Evolutionary conservation across 75 land plant species (phyloP), one percentile per base, ranked within the genome.

Genomic region (Sequoiadendron giganteum): DNA sequence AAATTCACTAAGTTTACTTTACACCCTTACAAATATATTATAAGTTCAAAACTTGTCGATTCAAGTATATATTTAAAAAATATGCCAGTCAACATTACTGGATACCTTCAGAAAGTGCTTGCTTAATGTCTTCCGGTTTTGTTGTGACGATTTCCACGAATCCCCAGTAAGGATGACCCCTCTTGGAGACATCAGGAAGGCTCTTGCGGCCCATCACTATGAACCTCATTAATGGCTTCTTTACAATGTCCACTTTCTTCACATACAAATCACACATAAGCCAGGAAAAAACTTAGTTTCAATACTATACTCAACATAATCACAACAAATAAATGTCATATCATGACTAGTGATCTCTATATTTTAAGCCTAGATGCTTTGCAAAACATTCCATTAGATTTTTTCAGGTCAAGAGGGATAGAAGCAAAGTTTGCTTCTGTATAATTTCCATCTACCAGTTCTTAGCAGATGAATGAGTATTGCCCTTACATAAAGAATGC

Each of bases 61-160:
- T 11, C 58, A 56, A 56, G 58, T 56, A 56, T 10, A 56, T 3
- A 11, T 5, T 11, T 10, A 36, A 36, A 14, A 10, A 14, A 79
- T 79, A 25, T 40, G 9, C 1, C 2, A 43, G 40, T 54, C 28
- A 42, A 79, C 30, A 10, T 68, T 58, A 80, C 3, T 45, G n/a
- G 80, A 39, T 88, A 95, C 97, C 95, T 89, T 88, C 93, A 28
- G 88, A 28, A 38, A 97, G 94, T 9, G 95, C 92, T 39, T 54
- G 52, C 84, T 93, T 95, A 42, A 96, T 87, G 65, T 93, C 93
- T 18, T 88, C 90, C 0, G 88, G 73, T 32, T 93, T 86, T 0
- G 93, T 96, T 15, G 99, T 96, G 88, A 97, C 99, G 65, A 97
- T 75, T 65, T 97, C 96, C 8, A 97, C 95, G 73, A 91, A 97